These are phyloP conservation scores for Candida fluviatilis DNA, from an alignment of 805 yeast species.

Conservation along the genomic window DNA sequence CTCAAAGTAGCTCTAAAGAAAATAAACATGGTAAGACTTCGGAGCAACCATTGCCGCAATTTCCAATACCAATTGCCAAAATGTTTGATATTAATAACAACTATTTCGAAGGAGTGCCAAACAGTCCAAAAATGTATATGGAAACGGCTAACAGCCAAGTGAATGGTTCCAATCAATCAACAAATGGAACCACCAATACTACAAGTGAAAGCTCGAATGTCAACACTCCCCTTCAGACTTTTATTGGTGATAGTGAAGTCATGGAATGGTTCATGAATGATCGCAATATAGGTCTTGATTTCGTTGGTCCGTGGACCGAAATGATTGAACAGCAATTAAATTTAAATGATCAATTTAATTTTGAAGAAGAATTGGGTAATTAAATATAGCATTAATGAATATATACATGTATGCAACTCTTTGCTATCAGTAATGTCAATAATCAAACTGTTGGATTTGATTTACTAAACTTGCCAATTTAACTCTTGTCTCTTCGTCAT, in stretches of 20 bases:
- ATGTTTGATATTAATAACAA: conserved; percentile 2
- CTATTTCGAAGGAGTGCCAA: conserved; percentile 4
- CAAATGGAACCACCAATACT: background rate
- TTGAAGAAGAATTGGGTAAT: conserved; percentile 14
- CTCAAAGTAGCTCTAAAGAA: conserved; percentile 2
- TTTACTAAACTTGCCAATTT: conserved; percentile 3
- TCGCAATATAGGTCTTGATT: conserved; percentile 37
- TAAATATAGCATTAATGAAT: too few relatives aligned
- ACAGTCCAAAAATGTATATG: background rate
- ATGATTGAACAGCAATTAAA: conserved; percentile 66
- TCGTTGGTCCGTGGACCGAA: conserved; percentile 74
- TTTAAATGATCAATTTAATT: conserved; percentile 28
- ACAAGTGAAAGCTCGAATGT: conserved; percentile 3
- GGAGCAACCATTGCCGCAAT: background rate
- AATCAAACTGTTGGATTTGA: conserved; percentile 4
- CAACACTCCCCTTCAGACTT: conserved; percentile 16
- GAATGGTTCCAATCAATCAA: background rate
- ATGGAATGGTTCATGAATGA: conserved; percentile 43
- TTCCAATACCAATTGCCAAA: conserved; percentile 1
- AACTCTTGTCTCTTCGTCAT: conserved; percentile 2
- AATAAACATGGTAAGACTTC: background rate
- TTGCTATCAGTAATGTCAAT: background rate
- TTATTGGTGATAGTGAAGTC: conserved; percentile 37
- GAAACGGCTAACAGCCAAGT: background rate
- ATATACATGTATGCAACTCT: background rate